A percentile compares a stretch with the other conserved stretches of the same genome.
Evolutionary conservation across 768 basidiomycete genomes (phyloP).

Genomic region (Tylopilus cervinicoccineus): DNA sequence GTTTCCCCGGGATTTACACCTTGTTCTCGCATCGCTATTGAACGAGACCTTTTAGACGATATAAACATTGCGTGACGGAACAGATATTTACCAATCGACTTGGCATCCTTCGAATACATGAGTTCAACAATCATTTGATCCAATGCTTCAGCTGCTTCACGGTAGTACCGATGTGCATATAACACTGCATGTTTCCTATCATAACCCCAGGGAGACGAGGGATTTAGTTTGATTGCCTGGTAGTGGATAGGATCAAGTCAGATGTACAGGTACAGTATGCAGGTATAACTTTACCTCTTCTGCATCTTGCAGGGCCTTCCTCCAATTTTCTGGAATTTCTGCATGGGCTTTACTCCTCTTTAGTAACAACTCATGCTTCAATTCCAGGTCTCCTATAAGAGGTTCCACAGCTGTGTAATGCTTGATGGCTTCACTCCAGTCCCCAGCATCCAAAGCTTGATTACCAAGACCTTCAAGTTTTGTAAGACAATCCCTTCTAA

Average conservation of each 20-base stretch:
- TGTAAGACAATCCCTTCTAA: conserved; percentile 4
- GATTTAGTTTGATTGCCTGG: conserved; percentile 14
- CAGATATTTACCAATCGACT: conserved; percentile 2
- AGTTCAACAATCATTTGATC: conserved; percentile 4
- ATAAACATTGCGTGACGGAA: background rate
- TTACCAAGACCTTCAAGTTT: conserved; percentile 11
- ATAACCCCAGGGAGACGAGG: conserved; percentile 15
- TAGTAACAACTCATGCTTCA: conserved; percentile 1
- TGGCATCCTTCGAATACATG: background rate
- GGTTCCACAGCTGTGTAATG: conserved; percentile 13
- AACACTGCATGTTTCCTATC: conserved; percentile 12
- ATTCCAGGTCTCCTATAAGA: conserved; percentile 1
- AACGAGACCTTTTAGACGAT: background rate
- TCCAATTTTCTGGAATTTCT: background rate
- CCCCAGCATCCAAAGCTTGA: background rate
- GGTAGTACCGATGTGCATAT: background rate
- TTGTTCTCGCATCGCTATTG: conserved; percentile 5
- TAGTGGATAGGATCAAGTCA: background rate
- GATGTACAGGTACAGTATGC: background rate
- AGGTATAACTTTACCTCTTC: conserved; percentile 6
- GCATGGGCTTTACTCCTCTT: conserved; percentile 15
- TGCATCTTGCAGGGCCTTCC: conserved; percentile 10
- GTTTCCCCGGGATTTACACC: conserved; percentile 6
- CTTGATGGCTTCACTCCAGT: conserved; percentile 13
- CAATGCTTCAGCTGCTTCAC: conserved; percentile 14